phyloP scores from a whole-genome alignment of 2,329 filamentous ascomycete genomes.

The Thyridium curvatum region DNA sequence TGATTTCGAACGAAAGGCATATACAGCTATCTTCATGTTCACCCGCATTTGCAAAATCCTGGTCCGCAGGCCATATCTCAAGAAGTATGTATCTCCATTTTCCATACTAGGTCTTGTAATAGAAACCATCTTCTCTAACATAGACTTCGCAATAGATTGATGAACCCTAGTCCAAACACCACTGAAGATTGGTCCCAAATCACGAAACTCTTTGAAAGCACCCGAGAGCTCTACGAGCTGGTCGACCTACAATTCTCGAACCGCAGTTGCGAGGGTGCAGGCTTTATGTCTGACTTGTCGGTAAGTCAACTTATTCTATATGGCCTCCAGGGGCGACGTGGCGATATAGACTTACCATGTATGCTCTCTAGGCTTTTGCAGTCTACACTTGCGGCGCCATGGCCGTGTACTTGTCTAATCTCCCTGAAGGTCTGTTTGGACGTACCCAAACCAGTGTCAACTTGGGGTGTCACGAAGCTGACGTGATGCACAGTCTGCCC shows the following conservation, averaged over 20 bases:
- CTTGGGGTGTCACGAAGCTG: conserved; percentile 1
- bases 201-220: conserved; percentile 39
- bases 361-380: conserved; percentile 31
- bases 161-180: conserved; percentile 25
- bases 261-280: no score
- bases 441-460: no score
- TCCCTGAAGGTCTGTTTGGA: background rate
- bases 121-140: no score
- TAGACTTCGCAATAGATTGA: conserved; percentile 23
- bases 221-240: conserved; percentile 37
- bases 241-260: conserved; percentile 38
- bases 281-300: no score
- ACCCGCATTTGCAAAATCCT: conserved; percentile 51
- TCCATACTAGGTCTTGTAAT: no score
- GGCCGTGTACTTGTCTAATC: conserved; percentile 42
- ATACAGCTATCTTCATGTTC: conserved; percentile 49
- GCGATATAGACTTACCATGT: no score
- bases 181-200: conserved; percentile 31
- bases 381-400: conserved; percentile 46
- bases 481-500: conserved; percentile 27
- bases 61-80: conserved; percentile 47
- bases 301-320: no score
- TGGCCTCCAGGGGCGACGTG: no score
- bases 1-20: conserved; percentile 29
- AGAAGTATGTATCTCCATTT: conserved; percentile 40